Evolutionary conservation across 805 yeast genomes (phyloP).

Genomic region (Cyberlindnera nakhonratchasimensis): DNA sequence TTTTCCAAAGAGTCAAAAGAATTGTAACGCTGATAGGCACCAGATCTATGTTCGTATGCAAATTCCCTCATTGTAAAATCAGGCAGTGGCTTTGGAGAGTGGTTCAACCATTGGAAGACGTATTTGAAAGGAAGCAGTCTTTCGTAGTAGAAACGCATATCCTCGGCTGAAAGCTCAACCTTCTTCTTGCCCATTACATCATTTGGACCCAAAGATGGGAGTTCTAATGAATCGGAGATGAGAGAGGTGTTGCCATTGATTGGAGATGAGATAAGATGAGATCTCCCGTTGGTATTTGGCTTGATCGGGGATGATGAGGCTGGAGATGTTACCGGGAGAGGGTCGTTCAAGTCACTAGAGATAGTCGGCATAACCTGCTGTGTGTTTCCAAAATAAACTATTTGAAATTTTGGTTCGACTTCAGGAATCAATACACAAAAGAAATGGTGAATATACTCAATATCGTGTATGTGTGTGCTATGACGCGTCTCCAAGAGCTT

Average conservation of each 20-base stretch:
- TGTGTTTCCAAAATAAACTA: not conserved
- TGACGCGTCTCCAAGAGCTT: slow-evolving; percentile 4
- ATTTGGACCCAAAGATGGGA: not conserved
- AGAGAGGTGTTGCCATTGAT: slow-evolving; percentile 6
- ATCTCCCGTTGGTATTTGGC: slow-evolving; percentile 18
- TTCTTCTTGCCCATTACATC: slow-evolving; percentile 1
- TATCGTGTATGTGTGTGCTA: not conserved
- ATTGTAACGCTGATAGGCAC: slow-evolving; percentile 87
- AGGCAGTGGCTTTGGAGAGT: slow-evolving; percentile 66
- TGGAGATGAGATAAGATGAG: slow-evolving; percentile 20
- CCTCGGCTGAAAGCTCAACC: slow-evolving; percentile 37
- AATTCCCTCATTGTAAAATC: slow-evolving; percentile 90
- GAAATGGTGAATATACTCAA: not conserved
- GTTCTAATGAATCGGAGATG: not conserved
- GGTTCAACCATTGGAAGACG: slow-evolving; percentile 87
- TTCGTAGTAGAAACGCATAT: slow-evolving; percentile 70
- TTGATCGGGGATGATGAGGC: slow-evolving; percentile 26
- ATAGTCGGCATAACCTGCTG: slow-evolving; percentile 22
- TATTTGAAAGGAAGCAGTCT: slow-evolving; percentile 70
- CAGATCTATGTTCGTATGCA: slow-evolving; percentile 85
- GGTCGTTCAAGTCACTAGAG: slow-evolving; percentile 11
- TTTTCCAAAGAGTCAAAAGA: slow-evolving; percentile 66
- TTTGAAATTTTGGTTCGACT: no score
- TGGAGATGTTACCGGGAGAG: slow-evolving; percentile 19
- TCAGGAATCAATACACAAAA: no score